Base-by-base conservation (phyloP, 108 stramenopile genomes). In the Skeletonema grethae region DNA sequence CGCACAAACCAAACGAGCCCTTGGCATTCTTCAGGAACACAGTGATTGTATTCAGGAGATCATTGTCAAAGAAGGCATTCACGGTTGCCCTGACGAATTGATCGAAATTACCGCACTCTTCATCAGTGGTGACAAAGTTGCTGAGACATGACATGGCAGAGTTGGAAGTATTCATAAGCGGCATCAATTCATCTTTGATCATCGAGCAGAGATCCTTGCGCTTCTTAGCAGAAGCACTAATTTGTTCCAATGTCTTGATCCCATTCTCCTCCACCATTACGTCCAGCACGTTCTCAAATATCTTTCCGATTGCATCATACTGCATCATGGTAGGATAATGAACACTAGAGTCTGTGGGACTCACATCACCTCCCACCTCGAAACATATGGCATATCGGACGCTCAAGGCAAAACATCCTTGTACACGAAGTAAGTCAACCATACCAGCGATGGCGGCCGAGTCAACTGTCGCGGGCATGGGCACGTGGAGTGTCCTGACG, bases 31-130 rank as follows among this genome's bases (percentile, higher is more conserved):
- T 25, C 69, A 91, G 63, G 48, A 91, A 88, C 11, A 72, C 65
- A 43, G 70, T 46, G 10, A 73, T 70, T 7, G 83, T 84, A 46
- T 71, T 35, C 18, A 87, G 75, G 7, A 92, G 61, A 65, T 92
- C 90, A 63, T 86, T 82, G 67, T 89, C 87, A 57, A 87, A 86
- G 74, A 89, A 92, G 10, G 86, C 88, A 60, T 83, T 41, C 7
- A 92, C 65, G 3, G 85, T 79, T 0, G 31, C 60, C 41, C 48
- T 43, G 25, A 72, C 73, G 53, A 71, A 72, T 11, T 28, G 38
- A 4, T 18, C 41, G 25, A 65, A 50, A 15, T 53, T 46, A 11
- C 31, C 68, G 7, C 35, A 57, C 25, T 69, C 78, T 36, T 18
- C 68, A 13, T 69, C 53, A 13, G 43, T 31, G 31, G 55, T 30